Percentiles rank a stretch among this genome's conserved stretches.
phyloP scores from a whole-genome alignment of 768 basidiomycete species.

The Gloeopeniophorella convolvens region DNA sequence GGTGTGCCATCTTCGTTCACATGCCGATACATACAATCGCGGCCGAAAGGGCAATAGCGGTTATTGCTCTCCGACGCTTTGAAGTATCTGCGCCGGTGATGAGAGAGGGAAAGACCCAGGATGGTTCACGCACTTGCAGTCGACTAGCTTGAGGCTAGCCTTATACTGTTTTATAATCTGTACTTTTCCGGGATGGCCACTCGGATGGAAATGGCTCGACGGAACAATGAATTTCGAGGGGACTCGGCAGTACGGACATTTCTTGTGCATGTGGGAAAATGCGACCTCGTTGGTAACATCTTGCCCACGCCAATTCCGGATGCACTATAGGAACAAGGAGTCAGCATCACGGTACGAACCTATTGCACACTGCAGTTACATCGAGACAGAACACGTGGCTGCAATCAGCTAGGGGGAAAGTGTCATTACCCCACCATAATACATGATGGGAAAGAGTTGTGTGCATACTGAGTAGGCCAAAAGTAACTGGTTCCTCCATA shows the following conservation, averaged over 20 bases:
- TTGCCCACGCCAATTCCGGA: conserved; percentile 72
- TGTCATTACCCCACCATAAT: conserved; percentile 9
- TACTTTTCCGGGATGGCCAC: conserved; percentile 47
- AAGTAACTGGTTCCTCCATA: conserved; percentile 62
- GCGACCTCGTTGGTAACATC: conserved; percentile 46
- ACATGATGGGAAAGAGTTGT: background rate
- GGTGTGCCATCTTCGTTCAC: conserved; percentile 58
- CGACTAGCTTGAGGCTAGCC: conserved; percentile 62
- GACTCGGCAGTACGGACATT: conserved; percentile 71
- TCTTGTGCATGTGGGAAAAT: conserved; percentile 58
- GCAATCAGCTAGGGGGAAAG: conserved; percentile 48
- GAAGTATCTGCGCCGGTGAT: conserved; percentile 47
- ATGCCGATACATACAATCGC: conserved; percentile 79
- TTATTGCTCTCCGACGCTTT: conserved; percentile 39
- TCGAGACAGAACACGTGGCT: conserved; percentile 72
- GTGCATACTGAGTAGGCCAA: conserved; percentile 55
- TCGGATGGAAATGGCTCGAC: conserved; percentile 59
- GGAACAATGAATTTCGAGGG: conserved; percentile 65
- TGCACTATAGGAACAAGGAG: conserved; percentile 45
- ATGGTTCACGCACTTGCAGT: conserved; percentile 51
- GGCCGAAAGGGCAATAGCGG: conserved; percentile 71
- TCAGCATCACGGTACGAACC: too few species aligned
- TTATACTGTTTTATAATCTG: conserved; percentile 53
- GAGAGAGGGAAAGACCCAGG: background rate
- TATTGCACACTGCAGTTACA: too few species aligned